Conservation (phyloP, 371 early-diverging fungal species). For the Mortierella sp. region DNA sequence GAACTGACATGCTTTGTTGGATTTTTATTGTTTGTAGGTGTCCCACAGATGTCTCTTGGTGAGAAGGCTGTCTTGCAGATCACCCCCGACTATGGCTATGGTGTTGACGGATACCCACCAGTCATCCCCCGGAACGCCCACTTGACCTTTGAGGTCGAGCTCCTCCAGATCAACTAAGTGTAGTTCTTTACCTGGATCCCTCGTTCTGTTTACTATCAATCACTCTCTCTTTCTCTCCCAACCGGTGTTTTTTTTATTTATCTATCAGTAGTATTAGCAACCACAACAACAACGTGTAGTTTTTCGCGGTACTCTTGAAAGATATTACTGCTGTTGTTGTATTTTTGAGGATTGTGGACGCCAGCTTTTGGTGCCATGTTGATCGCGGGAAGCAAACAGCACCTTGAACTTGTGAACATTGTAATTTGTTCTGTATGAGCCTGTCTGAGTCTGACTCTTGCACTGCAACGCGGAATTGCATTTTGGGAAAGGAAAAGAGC, state of each 20-base stretch:
- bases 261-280: background rate
- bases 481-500: background rate
- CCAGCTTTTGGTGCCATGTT: background rate
- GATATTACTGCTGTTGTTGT: background rate
- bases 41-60: slow-evolving; percentile 88
- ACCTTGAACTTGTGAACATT: background rate
- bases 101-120: slow-evolving; percentile 73
- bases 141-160: slow-evolving; percentile 89
- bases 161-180: slow-evolving; percentile 84
- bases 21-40: slow-evolving; percentile 62
- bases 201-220: too few relatives aligned
- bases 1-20: background rate
- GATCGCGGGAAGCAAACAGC: background rate
- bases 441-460: background rate
- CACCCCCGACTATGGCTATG: slow-evolving; percentile 84
- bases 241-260: background rate
- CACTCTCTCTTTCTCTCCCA: background rate
- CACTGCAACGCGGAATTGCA: background rate
- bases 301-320: background rate
- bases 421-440: too few relatives aligned
- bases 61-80: slow-evolving; percentile 79
- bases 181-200: background rate
- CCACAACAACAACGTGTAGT: background rate
- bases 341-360: background rate
- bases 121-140: slow-evolving; percentile 88